A percentile compares a stretch with the other conserved stretches of the same genome.
Evolutionary conservation across 441 rosid species (phyloP).

Genomic region (California macrophylla): DNA sequence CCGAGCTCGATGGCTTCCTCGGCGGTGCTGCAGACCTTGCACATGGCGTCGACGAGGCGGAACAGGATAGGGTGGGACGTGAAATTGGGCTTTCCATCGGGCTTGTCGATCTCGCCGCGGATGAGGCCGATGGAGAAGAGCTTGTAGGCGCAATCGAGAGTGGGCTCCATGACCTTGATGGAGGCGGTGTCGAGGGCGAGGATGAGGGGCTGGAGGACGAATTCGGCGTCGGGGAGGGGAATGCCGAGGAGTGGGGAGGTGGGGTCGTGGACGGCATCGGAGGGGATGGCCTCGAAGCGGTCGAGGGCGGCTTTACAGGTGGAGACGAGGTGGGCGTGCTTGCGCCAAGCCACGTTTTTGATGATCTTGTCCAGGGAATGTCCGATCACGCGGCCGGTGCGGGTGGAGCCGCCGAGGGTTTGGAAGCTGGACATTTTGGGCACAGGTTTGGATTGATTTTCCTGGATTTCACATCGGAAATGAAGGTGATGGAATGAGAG

Average conservation of each 20-base stretch:
- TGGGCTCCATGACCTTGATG: slow-evolving; percentile 69
- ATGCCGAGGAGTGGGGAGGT: slow-evolving; percentile 44
- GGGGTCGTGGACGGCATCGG: slow-evolving; percentile 31
- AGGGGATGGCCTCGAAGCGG: slow-evolving; percentile 47
- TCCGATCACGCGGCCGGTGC: slow-evolving; percentile 64
- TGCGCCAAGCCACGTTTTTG: slow-evolving; percentile 89
- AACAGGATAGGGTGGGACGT: slow-evolving; percentile 18
- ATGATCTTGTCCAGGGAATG: slow-evolving; percentile 79
- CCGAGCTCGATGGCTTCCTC: slow-evolving; percentile 65
- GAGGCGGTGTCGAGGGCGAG: slow-evolving; percentile 60
- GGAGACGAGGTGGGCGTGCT: slow-evolving; percentile 77
- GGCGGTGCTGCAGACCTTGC: slow-evolving; percentile 50
- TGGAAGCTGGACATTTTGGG: slow-evolving; percentile 61
- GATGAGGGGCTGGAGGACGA: slow-evolving; percentile 47
- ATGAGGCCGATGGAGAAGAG: slow-evolving; percentile 59
- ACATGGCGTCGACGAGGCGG: slow-evolving; percentile 41
- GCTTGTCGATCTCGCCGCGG: slow-evolving; percentile 42
- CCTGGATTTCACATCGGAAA: too few relatives aligned
- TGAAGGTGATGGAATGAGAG: too few relatives aligned
- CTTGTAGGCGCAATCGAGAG: slow-evolving; percentile 66
- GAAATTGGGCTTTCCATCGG: background rate
- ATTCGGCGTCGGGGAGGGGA: slow-evolving; percentile 53
- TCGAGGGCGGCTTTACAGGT: slow-evolving; percentile 76
- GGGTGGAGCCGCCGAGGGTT: slow-evolving; percentile 61
- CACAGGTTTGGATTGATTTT: too few relatives aligned